Conservation (phyloP, 495 filamentous ascomycete genomes). For the Xylaria scruposa region DNA sequence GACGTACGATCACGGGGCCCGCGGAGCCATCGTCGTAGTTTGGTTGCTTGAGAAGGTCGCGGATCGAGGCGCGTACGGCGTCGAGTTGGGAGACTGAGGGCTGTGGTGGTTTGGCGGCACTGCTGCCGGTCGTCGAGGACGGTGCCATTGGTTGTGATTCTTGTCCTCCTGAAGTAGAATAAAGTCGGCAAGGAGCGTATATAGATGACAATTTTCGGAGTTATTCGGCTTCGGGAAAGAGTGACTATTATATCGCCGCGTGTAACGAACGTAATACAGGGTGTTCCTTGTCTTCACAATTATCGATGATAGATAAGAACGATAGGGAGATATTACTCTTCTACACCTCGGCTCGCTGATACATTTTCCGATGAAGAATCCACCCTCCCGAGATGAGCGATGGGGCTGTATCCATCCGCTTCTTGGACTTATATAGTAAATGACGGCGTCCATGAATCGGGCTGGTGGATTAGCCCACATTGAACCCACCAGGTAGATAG, state of each 20-base stretch:
- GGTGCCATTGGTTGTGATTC: not conserved
- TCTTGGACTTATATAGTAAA: not conserved
- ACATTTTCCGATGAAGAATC: not conserved
- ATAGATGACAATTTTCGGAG: not conserved
- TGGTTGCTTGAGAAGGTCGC: conserved; percentile 55
- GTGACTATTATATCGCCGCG: not conserved
- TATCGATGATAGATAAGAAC: not conserved
- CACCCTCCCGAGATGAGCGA: not conserved
- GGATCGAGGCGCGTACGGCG: conserved; percentile 22
- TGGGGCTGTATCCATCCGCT: conserved; percentile 12
- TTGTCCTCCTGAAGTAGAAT: not conserved
- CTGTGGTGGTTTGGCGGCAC: not conserved
- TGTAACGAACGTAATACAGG: not conserved
- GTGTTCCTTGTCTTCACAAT: not conserved
- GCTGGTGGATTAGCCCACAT: not conserved
- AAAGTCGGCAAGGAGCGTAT: not conserved
- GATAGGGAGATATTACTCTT: not conserved
- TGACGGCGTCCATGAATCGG: not conserved
- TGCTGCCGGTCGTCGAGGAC: not conserved
- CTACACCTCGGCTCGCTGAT: conserved; percentile 4
- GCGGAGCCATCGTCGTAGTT: conserved; percentile 68
- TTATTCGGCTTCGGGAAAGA: not conserved
- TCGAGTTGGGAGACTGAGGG: conserved; percentile 12
- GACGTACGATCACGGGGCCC: conserved; percentile 66
- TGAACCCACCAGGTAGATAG: not conserved